Evolutionary conservation across 2,329 filamentous ascomycete genomes (phyloP).

Genomic region (Colletotrichum tanaceti): DNA sequence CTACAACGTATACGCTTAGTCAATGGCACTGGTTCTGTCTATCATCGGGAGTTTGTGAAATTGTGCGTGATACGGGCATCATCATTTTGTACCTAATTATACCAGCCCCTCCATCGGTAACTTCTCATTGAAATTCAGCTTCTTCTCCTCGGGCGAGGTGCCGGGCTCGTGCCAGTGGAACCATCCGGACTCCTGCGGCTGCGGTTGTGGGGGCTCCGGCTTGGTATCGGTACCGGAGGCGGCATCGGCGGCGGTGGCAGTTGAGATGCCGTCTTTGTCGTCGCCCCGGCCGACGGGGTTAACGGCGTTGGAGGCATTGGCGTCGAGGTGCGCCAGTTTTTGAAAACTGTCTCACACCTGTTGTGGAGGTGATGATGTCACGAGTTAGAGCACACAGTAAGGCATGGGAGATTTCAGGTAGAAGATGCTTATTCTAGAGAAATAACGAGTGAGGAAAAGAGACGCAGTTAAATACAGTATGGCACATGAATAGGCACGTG

Average conservation of each 20-base stretch:
- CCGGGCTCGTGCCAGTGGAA: slow-evolving; percentile 58
- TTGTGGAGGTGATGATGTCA: too few relatives aligned
- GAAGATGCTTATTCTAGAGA: too few relatives aligned
- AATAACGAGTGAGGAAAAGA: too few relatives aligned
- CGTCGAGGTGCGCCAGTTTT: slow-evolving; percentile 25
- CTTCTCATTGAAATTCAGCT: slow-evolving; percentile 61
- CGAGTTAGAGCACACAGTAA: too few relatives aligned
- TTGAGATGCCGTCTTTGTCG: slow-evolving; percentile 30
- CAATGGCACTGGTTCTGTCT: not conserved
- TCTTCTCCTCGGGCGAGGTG: slow-evolving; percentile 55
- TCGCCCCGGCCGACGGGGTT: slow-evolving; percentile 17
- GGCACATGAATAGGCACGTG: too few relatives aligned
- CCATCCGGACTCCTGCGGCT: slow-evolving; percentile 43
- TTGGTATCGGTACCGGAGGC: slow-evolving; percentile 27
- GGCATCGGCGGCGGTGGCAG: slow-evolving; percentile 20
- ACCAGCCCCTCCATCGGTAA: too few relatives aligned
- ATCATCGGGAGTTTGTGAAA: too few relatives aligned
- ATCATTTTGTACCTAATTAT: too few relatives aligned
- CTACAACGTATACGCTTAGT: not conserved
- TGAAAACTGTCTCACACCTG: too few relatives aligned
- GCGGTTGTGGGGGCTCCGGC: slow-evolving; percentile 37
- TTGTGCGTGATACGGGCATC: too few relatives aligned
- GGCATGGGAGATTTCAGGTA: too few relatives aligned
- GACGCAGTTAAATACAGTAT: too few relatives aligned
- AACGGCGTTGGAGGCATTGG: slow-evolving; percentile 24